These are phyloP conservation scores for Paraphaeosphaeria sporulosa DNA, from an alignment of 2,329 filamentous ascomycete species.

Conservation along the genomic window DNA sequence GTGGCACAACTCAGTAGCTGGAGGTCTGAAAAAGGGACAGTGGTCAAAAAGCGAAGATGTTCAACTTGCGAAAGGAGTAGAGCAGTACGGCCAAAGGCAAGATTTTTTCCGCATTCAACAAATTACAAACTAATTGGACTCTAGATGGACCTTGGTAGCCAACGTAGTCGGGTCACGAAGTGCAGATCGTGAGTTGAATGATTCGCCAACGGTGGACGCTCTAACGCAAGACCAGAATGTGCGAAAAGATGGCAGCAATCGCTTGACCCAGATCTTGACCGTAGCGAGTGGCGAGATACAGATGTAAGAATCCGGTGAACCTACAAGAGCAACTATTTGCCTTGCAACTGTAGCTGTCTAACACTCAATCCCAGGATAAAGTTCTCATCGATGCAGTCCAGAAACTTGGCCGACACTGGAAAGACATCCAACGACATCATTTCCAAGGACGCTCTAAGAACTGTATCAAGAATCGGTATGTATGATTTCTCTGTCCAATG, in stretches of 20 bases:
- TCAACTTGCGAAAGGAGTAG: slow-evolving; percentile 43
- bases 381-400: slow-evolving; percentile 43
- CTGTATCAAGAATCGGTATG: slow-evolving; percentile 50
- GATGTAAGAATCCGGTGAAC: slow-evolving; percentile 34
- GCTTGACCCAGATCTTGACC: slow-evolving; percentile 52
- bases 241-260: slow-evolving; percentile 58
- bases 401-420: slow-evolving; percentile 48
- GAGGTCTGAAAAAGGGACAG: slow-evolving; percentile 51
- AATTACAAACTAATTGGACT: neutral
- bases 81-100: slow-evolving; percentile 48
- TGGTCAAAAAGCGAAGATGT: slow-evolving; percentile 50
- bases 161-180: slow-evolving; percentile 48
- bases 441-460: slow-evolving; percentile 50
- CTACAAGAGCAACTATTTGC: slow-evolving; percentile 9
- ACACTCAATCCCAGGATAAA: slow-evolving; percentile 29
- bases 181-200: slow-evolving; percentile 47
- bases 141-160: slow-evolving; percentile 54
- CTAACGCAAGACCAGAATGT: slow-evolving; percentile 49
- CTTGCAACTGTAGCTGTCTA: slow-evolving; percentile 4
- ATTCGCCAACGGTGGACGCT: neutral
- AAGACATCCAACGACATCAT: slow-evolving; percentile 44
- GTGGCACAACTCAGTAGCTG: slow-evolving; percentile 51
- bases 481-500: neutral
- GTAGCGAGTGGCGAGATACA: slow-evolving; percentile 48
- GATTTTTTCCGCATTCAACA: neutral